Base-by-base conservation (phyloP, 805 yeast genomes). In the Monosporozyma aquatica region DNA sequence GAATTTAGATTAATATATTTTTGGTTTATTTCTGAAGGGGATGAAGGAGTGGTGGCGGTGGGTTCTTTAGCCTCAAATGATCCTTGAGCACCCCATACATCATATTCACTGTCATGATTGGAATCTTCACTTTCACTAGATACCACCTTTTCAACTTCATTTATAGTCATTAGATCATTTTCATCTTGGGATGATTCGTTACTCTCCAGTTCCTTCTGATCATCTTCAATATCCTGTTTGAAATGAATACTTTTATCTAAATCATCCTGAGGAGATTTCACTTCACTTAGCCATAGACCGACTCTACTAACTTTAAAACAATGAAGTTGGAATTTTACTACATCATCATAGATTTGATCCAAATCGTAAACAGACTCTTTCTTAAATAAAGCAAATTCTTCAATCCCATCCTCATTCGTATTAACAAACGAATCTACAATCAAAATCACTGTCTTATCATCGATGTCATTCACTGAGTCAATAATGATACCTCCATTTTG, bases 371-470 rank as follows among this genome's bases (percentile, higher is more conserved):
- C 43, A 39, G 53, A 47, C 40, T 61, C 62, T 23, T 47, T 51
- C 21, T 41, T 33, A 26, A 61, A 56, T 10, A 58, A 10, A 6
- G 23, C 9, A 32, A 34, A 18, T 51, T 50, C 8, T 36, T 22
- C 20, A 49, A 41, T 1, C 34, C 43, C 17, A 58, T 13, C 13
- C 14, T 37, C 39, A 5, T 49, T 38, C 2, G 38, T 37, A 24
- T 42, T 47, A 5, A 59, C 46, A 45, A 46, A 61, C 2, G 62
- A 44, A 38, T 58, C 58, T 40, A 54, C 54, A 3, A 61, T 43
- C 17, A 61, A 27, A 4, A 53, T 47, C 2, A 52, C 30, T 3
- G 49, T 47, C 3, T 36, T 11, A 6, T 35, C 18, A 29, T 49
- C 44, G 1, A 47, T 22, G 10, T 42, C 40, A 14, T 38, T 40